Percentiles rank a stretch among this genome's conserved stretches.
Conservation (phyloP, 2,329 filamentous ascomycete genomes). For the Cladorrhinum sp. region DNA sequence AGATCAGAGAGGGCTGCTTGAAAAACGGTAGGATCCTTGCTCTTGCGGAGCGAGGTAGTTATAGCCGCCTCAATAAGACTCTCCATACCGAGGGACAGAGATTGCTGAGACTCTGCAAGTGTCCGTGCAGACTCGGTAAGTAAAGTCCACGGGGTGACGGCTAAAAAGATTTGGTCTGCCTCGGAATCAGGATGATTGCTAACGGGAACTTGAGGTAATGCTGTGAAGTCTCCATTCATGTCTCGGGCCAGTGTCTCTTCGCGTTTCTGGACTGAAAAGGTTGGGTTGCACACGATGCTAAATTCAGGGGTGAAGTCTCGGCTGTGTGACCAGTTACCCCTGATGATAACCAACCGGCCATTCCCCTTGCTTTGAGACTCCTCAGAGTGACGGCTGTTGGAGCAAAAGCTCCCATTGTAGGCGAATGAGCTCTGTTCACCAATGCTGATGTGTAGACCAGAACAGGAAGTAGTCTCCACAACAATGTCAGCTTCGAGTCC, state of each 20-base stretch:
- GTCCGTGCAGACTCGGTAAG: not conserved
- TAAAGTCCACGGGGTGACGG: constrained; percentile 2
- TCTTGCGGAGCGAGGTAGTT: no score
- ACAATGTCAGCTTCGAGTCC: not conserved
- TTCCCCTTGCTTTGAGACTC: not conserved
- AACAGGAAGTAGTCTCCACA: not conserved
- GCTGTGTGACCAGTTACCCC: not conserved
- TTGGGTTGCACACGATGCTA: not conserved
- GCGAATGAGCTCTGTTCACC: not conserved
- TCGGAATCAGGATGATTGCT: no score
- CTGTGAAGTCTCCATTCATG: not conserved
- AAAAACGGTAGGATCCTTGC: no score
- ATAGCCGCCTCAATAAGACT: not conserved
- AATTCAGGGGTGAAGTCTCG: not conserved
- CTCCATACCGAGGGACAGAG: not conserved
- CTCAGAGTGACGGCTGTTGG: no score
- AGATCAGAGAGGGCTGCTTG: not conserved
- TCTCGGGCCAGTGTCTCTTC: not conserved
- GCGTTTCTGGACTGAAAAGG: constrained; percentile 2
- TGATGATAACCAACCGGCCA: not conserved
- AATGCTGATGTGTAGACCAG: not conserved
- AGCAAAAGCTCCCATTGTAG: constrained; percentile 5
- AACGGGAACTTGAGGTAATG: not conserved
- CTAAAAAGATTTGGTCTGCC: not conserved
- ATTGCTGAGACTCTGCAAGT: not conserved